Evolutionary conservation across 2,329 filamentous ascomycete species (phyloP).

Genomic region (Annulohypoxylon truncatum): DNA sequence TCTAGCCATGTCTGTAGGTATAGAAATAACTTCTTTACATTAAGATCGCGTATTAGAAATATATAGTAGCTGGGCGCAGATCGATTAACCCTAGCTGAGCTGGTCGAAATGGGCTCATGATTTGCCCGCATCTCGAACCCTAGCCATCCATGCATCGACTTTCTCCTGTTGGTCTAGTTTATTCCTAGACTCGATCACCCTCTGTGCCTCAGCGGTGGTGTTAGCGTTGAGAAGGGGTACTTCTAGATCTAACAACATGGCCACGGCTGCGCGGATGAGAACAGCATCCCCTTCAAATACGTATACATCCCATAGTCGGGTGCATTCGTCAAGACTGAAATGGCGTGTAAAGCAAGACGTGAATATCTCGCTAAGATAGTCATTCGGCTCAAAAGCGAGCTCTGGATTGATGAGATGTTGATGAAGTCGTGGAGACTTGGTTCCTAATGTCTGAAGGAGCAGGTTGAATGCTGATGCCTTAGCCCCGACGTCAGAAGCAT

Average conservation of each 20-base stretch:
- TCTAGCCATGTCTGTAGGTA: background rate
- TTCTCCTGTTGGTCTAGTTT: constrained; percentile 38
- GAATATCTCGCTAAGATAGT: constrained; percentile 71
- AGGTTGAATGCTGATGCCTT: constrained; percentile 76
- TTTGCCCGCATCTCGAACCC: constrained; percentile 42
- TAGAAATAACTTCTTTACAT: background rate
- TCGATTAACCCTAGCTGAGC: background rate
- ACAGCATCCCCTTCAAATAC: constrained; percentile 83
- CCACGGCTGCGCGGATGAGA: constrained; percentile 77
- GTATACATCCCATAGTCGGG: constrained; percentile 83
- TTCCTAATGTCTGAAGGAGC: constrained; percentile 72
- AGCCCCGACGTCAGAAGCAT: constrained; percentile 75
- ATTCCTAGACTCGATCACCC: constrained; percentile 51
- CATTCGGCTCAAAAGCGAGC: constrained; percentile 58
- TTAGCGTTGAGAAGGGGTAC: constrained; percentile 62
- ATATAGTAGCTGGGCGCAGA: background rate
- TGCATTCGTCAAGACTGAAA: constrained; percentile 75
- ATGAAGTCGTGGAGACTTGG: constrained; percentile 73
- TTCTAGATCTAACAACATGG: constrained; percentile 68
- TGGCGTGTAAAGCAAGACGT: constrained; percentile 71
- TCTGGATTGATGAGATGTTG: constrained; percentile 69
- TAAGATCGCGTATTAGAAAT: background rate
- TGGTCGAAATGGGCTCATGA: constrained; percentile 14
- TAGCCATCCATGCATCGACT: constrained; percentile 47
- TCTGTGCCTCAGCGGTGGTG: constrained; percentile 57